phyloP scores from a whole-genome alignment of 2,329 filamentous ascomycete species.

The Venturiaceae sp. region DNA sequence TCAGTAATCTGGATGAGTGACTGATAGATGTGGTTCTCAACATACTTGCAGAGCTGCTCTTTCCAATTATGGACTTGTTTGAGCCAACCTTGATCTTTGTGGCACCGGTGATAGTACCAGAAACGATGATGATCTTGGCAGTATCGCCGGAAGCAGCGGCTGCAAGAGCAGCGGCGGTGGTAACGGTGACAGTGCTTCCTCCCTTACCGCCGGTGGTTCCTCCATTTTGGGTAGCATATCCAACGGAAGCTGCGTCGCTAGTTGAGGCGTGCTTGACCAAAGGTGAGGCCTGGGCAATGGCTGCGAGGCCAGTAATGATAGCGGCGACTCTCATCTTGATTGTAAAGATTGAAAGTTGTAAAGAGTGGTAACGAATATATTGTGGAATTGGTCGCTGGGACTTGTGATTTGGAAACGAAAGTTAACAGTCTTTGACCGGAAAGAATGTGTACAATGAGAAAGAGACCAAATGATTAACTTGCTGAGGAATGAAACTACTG shows the following conservation, averaged over 20 bases:
- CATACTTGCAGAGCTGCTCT: constrained; percentile 31
- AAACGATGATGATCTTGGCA: constrained; percentile 37
- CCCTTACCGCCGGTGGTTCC: constrained; percentile 29
- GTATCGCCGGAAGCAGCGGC: constrained; percentile 33
- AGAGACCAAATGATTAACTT: background rate
- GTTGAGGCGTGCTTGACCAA: background rate
- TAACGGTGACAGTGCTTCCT: constrained; percentile 24
- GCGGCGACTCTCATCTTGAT: background rate
- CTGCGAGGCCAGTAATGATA: background rate
- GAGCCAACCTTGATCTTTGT: constrained; percentile 35
- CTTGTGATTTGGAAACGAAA: background rate
- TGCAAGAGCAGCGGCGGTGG: constrained; percentile 27
- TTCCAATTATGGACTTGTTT: constrained; percentile 43
- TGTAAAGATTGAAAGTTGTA: background rate
- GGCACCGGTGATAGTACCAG: constrained; percentile 32
- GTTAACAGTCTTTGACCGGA: background rate
- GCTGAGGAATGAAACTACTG: background rate
- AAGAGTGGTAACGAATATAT: background rate
- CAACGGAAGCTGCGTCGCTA: background rate
- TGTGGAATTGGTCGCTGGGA: background rate
- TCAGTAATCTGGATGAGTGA: background rate
- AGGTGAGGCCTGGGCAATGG: background rate
- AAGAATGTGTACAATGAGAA: background rate
- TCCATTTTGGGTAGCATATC: constrained; percentile 4
- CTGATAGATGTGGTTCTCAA: background rate